Percentiles rank a stretch among this genome's conserved stretches.
Conservation (phyloP, 1,284 basidiomycete genomes). For the Sanghuangporus sanghuang region DNA sequence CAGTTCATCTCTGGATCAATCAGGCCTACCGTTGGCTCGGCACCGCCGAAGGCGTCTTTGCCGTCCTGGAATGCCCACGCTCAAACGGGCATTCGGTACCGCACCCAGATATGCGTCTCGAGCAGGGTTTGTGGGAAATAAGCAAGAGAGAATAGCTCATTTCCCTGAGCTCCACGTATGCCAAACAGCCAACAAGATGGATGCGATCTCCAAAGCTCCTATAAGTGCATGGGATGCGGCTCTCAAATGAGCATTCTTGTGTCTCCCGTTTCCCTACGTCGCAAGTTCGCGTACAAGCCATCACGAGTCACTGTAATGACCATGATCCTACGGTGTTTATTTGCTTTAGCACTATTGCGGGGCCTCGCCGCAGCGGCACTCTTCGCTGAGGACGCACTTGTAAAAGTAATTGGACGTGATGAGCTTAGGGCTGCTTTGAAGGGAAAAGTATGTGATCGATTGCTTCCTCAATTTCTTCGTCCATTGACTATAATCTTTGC, state of each 20-base stretch:
- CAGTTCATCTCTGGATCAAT: background rate
- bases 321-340: background rate
- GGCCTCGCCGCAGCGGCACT: constrained; percentile 62
- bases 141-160: constrained; percentile 19
- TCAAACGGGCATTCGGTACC: background rate
- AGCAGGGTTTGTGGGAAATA: background rate
- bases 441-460: constrained; percentile 51
- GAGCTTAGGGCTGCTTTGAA: constrained; percentile 73
- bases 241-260: background rate
- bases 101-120: background rate
- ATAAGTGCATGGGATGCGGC: background rate
- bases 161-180: background rate
- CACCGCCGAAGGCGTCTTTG: background rate
- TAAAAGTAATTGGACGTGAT: constrained; percentile 73
- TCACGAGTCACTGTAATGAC: too few relatives aligned
- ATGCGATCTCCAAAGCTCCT: background rate
- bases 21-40: background rate
- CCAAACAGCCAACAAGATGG: background rate
- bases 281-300: background rate
- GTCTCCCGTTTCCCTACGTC: background rate
- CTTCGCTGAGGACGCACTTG: constrained; percentile 63
- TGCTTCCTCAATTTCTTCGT: background rate
- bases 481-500: constrained; percentile 1
- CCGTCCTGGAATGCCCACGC: background rate
- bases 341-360: constrained; percentile 40